Evolutionary conservation across 2,329 filamentous ascomycete genomes (phyloP).

Genomic region (Colletotrichum lentis): DNA sequence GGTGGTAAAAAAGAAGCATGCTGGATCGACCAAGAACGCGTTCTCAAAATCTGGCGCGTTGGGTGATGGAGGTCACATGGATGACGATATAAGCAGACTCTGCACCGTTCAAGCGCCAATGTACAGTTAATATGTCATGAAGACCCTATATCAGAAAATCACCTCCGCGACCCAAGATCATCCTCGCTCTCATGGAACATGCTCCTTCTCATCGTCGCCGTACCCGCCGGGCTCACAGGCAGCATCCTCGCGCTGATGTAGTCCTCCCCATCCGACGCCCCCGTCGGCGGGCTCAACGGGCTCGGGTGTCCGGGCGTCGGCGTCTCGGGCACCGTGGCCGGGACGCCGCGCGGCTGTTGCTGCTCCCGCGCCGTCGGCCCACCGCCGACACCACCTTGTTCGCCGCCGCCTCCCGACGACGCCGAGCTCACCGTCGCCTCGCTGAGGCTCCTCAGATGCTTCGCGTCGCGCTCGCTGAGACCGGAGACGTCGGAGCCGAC

Average conservation of each 20-base stretch:
- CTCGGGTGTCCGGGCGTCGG: conserved; percentile 30
- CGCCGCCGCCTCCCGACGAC: conserved; percentile 27
- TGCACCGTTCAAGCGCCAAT: background rate
- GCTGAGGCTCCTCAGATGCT: conserved; percentile 54
- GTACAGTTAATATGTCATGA: accelerated
- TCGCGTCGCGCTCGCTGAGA: conserved; percentile 51
- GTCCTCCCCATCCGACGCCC: conserved; percentile 41
- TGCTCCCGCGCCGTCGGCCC: background rate
- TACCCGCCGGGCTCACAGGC: conserved; percentile 33
- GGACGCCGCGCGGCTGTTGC: conserved; percentile 10
- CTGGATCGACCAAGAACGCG: too few relatives aligned
- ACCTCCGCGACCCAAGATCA: conserved; percentile 42
- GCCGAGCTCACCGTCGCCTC: conserved; percentile 51
- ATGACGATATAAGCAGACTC: background rate
- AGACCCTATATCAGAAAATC: background rate
- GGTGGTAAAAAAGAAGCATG: too few relatives aligned
- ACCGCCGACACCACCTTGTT: background rate
- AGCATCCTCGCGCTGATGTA: conserved; percentile 41
- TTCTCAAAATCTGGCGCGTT: too few relatives aligned
- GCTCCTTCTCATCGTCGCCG: conserved; percentile 48
- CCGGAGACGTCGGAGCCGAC: conserved; percentile 53
- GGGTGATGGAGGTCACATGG: too few relatives aligned
- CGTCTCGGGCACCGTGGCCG: conserved; percentile 31
- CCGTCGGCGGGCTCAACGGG: conserved; percentile 43
- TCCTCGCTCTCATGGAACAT: conserved; percentile 54